These are phyloP conservation scores for Leishmania tarentolae DNA, from an alignment of 208 protist genomes.

Conservation along the genomic window DNA sequence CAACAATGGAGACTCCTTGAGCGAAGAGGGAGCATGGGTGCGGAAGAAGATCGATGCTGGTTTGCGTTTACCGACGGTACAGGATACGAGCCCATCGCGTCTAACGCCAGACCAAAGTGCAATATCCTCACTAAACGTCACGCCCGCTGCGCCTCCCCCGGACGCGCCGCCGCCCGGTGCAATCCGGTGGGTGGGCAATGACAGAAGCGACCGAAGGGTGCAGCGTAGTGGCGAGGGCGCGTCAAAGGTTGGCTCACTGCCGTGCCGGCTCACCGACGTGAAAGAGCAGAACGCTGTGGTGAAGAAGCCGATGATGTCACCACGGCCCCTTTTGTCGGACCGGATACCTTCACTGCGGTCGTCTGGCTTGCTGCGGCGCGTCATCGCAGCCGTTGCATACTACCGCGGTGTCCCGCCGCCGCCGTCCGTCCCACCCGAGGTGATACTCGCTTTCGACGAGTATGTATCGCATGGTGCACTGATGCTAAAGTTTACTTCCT, in stretches of 20 bases:
- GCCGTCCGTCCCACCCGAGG: conserved; percentile 46
- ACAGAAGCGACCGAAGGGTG: background rate
- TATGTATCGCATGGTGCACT: conserved; percentile 47
- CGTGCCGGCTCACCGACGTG: background rate
- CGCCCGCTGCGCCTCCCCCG: background rate
- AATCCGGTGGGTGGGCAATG: conserved; percentile 15
- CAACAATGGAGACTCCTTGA: background rate
- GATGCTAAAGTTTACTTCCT: conserved; percentile 60
- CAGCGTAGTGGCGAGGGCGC: background rate
- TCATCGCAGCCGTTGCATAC: conserved; percentile 49
- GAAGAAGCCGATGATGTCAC: background rate
- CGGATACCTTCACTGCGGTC: conserved; percentile 30
- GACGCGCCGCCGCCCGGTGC: background rate
- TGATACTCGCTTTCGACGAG: conserved; percentile 74
- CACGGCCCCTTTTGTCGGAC: background rate
- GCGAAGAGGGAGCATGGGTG: background rate
- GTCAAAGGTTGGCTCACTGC: background rate
- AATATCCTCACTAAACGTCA: background rate
- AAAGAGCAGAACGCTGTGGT: background rate
- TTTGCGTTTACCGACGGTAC: background rate
- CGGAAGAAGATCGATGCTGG: background rate
- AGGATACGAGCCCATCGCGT: background rate
- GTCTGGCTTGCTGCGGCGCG: conserved; percentile 42
- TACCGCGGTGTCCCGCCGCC: conserved; percentile 42
- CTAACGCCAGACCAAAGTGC: background rate